Base-by-base conservation (phyloP, 208 protist genomes). In the Trypanosoma theileri region DNA sequence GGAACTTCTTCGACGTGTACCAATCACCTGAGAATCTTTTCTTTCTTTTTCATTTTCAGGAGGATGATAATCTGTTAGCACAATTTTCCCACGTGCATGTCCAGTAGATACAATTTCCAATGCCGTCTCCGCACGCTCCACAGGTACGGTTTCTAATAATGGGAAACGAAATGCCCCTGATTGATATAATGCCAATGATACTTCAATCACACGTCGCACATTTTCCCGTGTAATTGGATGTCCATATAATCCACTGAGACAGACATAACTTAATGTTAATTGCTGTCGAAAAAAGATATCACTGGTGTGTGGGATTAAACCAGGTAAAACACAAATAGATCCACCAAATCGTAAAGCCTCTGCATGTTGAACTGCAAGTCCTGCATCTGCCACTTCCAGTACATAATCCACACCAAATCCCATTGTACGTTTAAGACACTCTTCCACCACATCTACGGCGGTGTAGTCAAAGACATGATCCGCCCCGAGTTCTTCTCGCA, bases 341-440 rank as follows among this genome's bases (percentile, higher is more conserved):
- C 89, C 89, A 35, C 89, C 86, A 71, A 91, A 87, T 13, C 89
- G 80, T 19, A 91, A 57, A 17, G 73, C 79, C 44, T 86, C 69
- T 22, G 73, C 62, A 59, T 88, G 80, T 14, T 66, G 51, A 46
- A 77, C 84, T 12, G 77, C 70, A 40, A 84, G 59, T n/a, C 24
- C 44, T 13, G 79, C 75, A 22, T 69, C 59, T 0, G 79, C 80
- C 41, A 71, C 73, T 62, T 96, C 88, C 53, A 96, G 69, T 40
- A 93, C 48, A 71, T 90, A 96, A 65, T 96, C 91, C 13, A 94
- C 88, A n/a, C 91, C 91, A 59, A 82, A 73, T 46, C 77, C 76
- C 7, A 82, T 57, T 45, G 89, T 93, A 42, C 71, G 51, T 45
- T 44, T 51, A 19, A 91, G 70, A 46, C 90, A 78, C 19, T 81